Evolutionary conservation across 805 yeast genomes (phyloP).

Genomic region (Wickerhamomyces queroliae): DNA sequence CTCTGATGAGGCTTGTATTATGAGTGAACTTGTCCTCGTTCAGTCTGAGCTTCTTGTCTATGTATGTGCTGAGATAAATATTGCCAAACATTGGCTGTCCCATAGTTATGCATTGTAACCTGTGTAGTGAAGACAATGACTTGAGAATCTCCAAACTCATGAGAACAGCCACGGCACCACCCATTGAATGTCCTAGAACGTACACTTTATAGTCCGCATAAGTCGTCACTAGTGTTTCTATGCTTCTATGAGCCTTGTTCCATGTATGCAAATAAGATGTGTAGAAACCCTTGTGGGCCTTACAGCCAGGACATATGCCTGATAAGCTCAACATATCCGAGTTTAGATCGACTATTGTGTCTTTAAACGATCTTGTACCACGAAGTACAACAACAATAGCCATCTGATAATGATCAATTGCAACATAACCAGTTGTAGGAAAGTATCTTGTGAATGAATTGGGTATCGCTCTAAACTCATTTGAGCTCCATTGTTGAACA

Average conservation of each 20-base stretch:
- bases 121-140: not conserved
- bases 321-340: constrained; percentile 18
- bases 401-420: constrained; percentile 9
- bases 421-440: constrained; percentile 21
- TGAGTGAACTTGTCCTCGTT: constrained; percentile 1
- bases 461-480: constrained; percentile 9
- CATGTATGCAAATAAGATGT: constrained; percentile 11
- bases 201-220: constrained; percentile 6
- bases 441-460: constrained; percentile 3
- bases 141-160: constrained; percentile 4
- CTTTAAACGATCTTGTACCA: constrained; percentile 23
- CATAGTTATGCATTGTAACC: constrained; percentile 13
- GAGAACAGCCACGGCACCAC: constrained; percentile 21
- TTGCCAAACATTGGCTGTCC: constrained; percentile 25
- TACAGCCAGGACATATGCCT: constrained; percentile 9
- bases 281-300: constrained; percentile 20
- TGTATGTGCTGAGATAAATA: constrained; percentile 8
- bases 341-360: constrained; percentile 18
- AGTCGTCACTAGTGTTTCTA: not conserved
- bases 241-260: not conserved
- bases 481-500: constrained; percentile 20
- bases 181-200: constrained; percentile 23
- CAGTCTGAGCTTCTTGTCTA: constrained; percentile 7
- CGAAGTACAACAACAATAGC: constrained; percentile 12
- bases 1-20: constrained; percentile 8